These are phyloP conservation scores for Crassisporium funariophilum DNA, from an alignment of 768 basidiomycete genomes.

Conservation along the genomic window DNA sequence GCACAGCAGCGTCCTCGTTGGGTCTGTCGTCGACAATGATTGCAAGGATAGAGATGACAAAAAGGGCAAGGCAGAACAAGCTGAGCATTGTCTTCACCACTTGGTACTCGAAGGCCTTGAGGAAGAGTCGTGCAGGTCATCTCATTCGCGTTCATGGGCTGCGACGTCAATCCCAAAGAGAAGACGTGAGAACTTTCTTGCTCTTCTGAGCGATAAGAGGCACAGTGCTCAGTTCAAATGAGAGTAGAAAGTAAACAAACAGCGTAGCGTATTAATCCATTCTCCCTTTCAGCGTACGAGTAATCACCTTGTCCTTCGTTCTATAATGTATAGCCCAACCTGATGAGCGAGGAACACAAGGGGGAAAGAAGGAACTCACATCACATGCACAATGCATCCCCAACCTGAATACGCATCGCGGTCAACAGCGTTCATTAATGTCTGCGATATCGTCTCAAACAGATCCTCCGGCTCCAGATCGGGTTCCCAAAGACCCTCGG, in stretches of 20 bases:
- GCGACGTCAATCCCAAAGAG: too few species aligned
- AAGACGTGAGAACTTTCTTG: slow-evolving; percentile 7
- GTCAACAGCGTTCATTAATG: slow-evolving; percentile 91
- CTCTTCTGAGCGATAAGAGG: slow-evolving; percentile 4
- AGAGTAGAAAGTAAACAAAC: slow-evolving; percentile 13
- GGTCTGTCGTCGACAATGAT: neutral
- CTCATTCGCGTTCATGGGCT: too few species aligned
- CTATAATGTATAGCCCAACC: slow-evolving; percentile 35
- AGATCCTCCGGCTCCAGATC: slow-evolving; percentile 94
- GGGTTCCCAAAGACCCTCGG: slow-evolving; percentile 98
- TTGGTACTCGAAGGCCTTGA: neutral
- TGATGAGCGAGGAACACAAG: neutral
- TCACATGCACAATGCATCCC: slow-evolving; percentile 94
- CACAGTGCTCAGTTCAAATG: slow-evolving; percentile 13
- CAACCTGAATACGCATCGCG: slow-evolving; percentile 96
- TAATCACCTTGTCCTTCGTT: slow-evolving; percentile 75
- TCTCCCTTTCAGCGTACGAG: slow-evolving; percentile 84
- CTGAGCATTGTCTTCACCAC: neutral
- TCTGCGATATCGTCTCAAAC: slow-evolving; percentile 98
- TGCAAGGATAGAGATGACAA: slow-evolving; percentile 6
- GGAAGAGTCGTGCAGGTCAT: too few species aligned
- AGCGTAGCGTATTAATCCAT: slow-evolving; percentile 69
- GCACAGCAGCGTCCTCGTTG: too few species aligned
- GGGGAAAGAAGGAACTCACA: slow-evolving; percentile 57
- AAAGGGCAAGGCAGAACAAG: neutral